Evolutionary conservation across 2,329 filamentous ascomycete genomes (phyloP).

Genomic region (Lachnellula arida): DNA sequence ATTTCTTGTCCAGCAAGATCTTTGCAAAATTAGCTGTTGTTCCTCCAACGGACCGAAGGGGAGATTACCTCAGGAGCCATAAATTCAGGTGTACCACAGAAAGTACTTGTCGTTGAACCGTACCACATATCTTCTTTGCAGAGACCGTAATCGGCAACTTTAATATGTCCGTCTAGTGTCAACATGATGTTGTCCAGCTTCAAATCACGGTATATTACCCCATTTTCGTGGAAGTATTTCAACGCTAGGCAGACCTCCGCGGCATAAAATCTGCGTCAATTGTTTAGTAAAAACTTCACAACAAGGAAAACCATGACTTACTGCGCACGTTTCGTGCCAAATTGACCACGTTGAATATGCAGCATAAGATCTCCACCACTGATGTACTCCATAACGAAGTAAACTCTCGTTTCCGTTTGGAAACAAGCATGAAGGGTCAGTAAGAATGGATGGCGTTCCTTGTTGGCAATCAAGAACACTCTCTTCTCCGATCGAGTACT

Average conservation of each 20-base stretch:
- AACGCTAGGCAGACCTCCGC: conserved; percentile 94
- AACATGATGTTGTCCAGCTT: conserved; percentile 87
- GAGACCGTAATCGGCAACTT: conserved; percentile 96
- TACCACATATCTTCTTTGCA: conserved; percentile 99
- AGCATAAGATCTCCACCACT: conserved; percentile 98
- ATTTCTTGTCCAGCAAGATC: conserved; percentile 98
- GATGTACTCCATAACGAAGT: conserved; percentile 99
- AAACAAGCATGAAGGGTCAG: conserved; percentile 96
- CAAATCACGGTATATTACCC: conserved; percentile 87
- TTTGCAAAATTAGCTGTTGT: conserved; percentile 58
- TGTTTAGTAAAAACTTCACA: conserved; percentile 15
- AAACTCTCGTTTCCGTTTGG: conserved; percentile 96
- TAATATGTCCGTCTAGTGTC: conserved; percentile 94
- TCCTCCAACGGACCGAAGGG: conserved; percentile 69
- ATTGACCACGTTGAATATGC: conserved; percentile 95
- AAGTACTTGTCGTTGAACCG: conserved; percentile 91
- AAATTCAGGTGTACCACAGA: conserved; percentile 98
- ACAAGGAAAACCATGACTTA: conserved; percentile 44
- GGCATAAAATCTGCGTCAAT: conserved; percentile 73
- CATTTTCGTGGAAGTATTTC: conserved; percentile 99
- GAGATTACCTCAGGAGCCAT: conserved; percentile 90
- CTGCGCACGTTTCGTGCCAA: conserved; percentile 93
- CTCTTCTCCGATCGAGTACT: conserved; percentile 97
- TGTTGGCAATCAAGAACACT: conserved; percentile 94
- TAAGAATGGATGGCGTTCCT: conserved; percentile 93